Evolutionary conservation across 2,329 filamentous ascomycete species (phyloP), one percentile per base, ranked within the genome.

Genomic region (Cladosporium austrohemisphaericum): DNA sequence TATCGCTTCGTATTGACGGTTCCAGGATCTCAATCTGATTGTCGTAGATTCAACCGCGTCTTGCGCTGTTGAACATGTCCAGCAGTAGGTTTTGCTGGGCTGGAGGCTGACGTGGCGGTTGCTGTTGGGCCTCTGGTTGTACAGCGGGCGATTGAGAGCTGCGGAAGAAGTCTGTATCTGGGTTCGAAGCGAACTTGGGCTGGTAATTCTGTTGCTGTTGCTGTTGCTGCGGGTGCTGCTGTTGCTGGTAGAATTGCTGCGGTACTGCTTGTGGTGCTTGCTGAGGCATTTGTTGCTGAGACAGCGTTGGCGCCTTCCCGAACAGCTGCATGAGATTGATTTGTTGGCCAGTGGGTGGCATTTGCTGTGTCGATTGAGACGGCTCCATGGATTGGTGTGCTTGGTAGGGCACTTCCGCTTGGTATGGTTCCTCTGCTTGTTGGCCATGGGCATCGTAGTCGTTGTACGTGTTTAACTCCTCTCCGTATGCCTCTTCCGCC

Each of bases 401-500:
- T n/a, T 33, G 29, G 26, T 41, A 33, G n/a, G 22, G 35, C 5
- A n/a, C 25, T 14, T 23, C 47, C 14, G 44, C 41, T 40, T 71
- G 69, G 31, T 57, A 55, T 11, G 52, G 57, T 43, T 72, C 68
- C 32, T 70, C 59, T n/a, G n/a, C n/a, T n/a, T n/a, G n/a, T n/a
- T n/a, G n/a, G n/a, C n/a, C n/a, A n/a, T n/a, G n/a, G n/a, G n/a
- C n/a, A n/a, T n/a, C n/a, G n/a, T n/a, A n/a, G n/a, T n/a, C n/a
- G n/a, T n/a, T n/a, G n/a, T n/a, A n/a, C n/a, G n/a, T n/a, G 19
- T 69, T 55, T 9, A 64, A 65, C 26, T 71, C 70, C 18, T 66
- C 65, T 7, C 70, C 71, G 16, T 71, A 62, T 45, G 71, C 72
- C 50, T 75, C 74, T 78, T 41, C 70, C 62, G 19, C 73, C 73